A percentile compares a stretch with the other conserved stretches of the same genome.
phyloP scores from a whole-genome alignment of 1,139 yeast species.

The Pichia sp. region DNA sequence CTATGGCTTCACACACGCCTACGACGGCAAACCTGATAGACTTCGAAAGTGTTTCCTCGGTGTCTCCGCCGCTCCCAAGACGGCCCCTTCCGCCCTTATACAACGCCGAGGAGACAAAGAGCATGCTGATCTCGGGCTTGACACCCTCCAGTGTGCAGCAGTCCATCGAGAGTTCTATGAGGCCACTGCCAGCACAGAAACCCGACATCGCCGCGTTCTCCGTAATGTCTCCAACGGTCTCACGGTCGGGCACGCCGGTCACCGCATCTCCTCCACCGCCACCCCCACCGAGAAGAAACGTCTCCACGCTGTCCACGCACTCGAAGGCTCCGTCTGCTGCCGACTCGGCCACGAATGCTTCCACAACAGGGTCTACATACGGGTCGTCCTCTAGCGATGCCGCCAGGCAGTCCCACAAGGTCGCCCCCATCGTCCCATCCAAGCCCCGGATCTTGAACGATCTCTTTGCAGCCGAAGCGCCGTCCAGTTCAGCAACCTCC shows the following conservation, averaged over 20 bases:
- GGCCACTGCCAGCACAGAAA: slow-evolving; percentile 11
- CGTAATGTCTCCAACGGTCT: slow-evolving; percentile 32
- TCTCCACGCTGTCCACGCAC: not conserved
- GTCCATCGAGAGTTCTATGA: slow-evolving; percentile 12
- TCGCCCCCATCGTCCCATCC: slow-evolving; percentile 30
- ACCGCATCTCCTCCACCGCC: slow-evolving; percentile 18
- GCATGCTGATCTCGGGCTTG: slow-evolving; percentile 24
- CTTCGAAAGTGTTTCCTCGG: slow-evolving; percentile 14
- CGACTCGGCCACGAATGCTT: not conserved
- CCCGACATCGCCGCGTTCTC: slow-evolving; percentile 13
- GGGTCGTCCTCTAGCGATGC: not conserved
- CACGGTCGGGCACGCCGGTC: slow-evolving; percentile 21
- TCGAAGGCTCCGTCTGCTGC: not conserved
- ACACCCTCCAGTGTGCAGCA: slow-evolving; percentile 17
- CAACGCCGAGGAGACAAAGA: slow-evolving; percentile 20
- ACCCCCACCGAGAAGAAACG: slow-evolving; percentile 26
- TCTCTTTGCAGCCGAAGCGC: slow-evolving; percentile 3
- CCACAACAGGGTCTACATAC: slow-evolving; percentile 3
- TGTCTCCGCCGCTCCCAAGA: slow-evolving; percentile 19
- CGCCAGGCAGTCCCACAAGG: slow-evolving; percentile 12
- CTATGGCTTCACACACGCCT: slow-evolving; percentile 11
- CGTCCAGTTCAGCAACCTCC: not conserved
- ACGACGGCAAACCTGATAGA: slow-evolving; percentile 26
- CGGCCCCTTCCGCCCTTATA: slow-evolving; percentile 28
- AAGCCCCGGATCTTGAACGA: slow-evolving; percentile 26